Conservation (phyloP, 208 protist species). For the Leishmania aethiopica region DNA sequence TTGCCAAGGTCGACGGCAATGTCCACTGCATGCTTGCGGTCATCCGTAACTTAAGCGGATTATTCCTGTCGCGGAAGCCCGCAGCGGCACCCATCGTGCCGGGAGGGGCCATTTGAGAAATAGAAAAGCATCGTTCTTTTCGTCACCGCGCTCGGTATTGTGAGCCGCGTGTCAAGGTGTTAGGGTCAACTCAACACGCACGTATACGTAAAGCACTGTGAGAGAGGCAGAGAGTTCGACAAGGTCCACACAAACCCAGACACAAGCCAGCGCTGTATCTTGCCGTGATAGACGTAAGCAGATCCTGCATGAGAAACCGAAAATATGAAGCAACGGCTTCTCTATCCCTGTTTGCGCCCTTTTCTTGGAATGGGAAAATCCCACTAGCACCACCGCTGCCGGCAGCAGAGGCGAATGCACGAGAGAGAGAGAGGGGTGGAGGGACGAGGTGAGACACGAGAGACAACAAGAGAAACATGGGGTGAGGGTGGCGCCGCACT, state of each 20-base stretch:
- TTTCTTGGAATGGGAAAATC: no score
- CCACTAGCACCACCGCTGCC: no score
- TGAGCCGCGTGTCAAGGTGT: neutral
- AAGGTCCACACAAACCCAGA: neutral
- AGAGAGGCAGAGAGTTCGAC: neutral
- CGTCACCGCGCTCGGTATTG: neutral
- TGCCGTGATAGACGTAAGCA: neutral
- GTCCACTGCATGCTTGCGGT: conserved; percentile 61
- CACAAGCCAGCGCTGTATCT: neutral
- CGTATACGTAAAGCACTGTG: neutral
- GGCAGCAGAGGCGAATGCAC: neutral
- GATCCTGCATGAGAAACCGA: neutral
- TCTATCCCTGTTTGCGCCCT: no score
- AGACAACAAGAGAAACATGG: neutral
- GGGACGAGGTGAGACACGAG: neutral
- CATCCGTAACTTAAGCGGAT: conserved; percentile 47
- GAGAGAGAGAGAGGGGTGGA: neutral
- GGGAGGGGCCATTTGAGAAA: neutral
- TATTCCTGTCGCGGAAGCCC: conserved; percentile 13
- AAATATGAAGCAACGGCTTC: neutral
- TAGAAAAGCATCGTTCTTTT: neutral
- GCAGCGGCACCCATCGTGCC: neutral
- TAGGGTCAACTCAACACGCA: neutral
- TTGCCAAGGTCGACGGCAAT: conserved; percentile 46
- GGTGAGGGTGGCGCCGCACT: neutral